Conservation (phyloP, 2,329 filamentous ascomycete genomes). For the Stagonosporopsis cucurbitacearum region DNA sequence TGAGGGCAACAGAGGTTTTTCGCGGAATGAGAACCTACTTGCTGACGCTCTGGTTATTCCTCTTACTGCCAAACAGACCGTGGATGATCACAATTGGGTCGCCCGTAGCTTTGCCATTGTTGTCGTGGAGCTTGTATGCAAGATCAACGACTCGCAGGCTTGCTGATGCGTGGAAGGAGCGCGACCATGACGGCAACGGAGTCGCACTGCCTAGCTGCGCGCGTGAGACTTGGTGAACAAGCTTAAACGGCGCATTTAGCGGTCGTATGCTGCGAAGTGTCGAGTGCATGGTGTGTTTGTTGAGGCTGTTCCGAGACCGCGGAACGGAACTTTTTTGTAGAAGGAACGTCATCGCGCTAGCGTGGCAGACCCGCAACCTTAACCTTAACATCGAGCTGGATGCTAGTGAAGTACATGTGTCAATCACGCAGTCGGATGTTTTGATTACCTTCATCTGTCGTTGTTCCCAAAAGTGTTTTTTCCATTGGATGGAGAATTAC, state of each 20-base stretch:
- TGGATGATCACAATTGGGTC: constrained; percentile 86
- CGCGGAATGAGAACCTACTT: constrained; percentile 64
- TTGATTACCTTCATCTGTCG: no score
- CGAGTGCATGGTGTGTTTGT: constrained; percentile 22
- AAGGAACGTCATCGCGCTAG: constrained; percentile 18
- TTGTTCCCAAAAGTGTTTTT: no score
- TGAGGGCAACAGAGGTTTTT: neutral
- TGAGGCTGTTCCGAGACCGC: constrained; percentile 14
- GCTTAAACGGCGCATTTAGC: constrained; percentile 14
- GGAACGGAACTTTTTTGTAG: constrained; percentile 19
- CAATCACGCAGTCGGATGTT: no score
- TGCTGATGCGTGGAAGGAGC: constrained; percentile 38
- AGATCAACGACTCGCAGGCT: constrained; percentile 38
- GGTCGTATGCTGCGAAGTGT: constrained; percentile 20
- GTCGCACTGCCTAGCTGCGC: constrained; percentile 4
- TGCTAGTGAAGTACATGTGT: neutral
- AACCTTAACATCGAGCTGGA: neutral
- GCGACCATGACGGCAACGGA: constrained; percentile 29
- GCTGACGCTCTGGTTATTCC: constrained; percentile 93
- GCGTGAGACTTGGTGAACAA: constrained; percentile 12
- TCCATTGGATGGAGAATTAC: no score
- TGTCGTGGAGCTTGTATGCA: constrained; percentile 45
- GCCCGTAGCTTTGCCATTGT: constrained; percentile 44
- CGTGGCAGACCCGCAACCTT: neutral
- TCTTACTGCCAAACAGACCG: constrained; percentile 92